Conservation (phyloP, 2,329 filamentous ascomycete species). For the Neospermospora avenae region DNA sequence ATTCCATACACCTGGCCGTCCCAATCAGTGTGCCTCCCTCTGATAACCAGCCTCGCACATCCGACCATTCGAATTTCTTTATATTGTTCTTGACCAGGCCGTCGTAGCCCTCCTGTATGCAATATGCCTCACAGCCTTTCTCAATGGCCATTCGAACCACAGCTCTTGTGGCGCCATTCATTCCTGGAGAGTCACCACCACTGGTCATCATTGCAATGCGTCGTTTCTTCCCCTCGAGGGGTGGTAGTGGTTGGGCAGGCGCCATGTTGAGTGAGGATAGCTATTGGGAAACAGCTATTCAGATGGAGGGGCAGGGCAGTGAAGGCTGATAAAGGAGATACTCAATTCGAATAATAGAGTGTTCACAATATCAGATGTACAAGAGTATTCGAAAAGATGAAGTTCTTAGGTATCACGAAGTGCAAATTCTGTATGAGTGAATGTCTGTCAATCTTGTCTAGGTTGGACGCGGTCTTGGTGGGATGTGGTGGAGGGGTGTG, state of each 20-base stretch:
- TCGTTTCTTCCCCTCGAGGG: constrained; percentile 32
- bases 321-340: not conserved
- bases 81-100: constrained; percentile 91
- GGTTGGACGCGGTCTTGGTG: constrained; percentile 8
- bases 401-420: constrained; percentile 13
- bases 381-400: not conserved
- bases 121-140: constrained; percentile 74
- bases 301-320: not conserved
- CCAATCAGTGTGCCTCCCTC: constrained; percentile 96
- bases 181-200: constrained; percentile 71
- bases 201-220: constrained; percentile 69
- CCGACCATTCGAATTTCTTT: constrained; percentile 82
- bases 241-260: constrained; percentile 21
- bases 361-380: not conserved
- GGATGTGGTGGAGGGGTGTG: constrained; percentile 1
- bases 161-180: constrained; percentile 70
- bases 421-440: not conserved
- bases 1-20: constrained; percentile 87
- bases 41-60: constrained; percentile 90
- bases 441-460: not conserved
- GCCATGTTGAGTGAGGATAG: constrained; percentile 25
- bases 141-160: constrained; percentile 89
- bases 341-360: not conserved
- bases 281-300: not conserved
- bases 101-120: constrained; percentile 92